Evolutionary conservation across 2,329 filamentous ascomycete genomes (phyloP).

Genomic region (Thelonectria rubi): DNA sequence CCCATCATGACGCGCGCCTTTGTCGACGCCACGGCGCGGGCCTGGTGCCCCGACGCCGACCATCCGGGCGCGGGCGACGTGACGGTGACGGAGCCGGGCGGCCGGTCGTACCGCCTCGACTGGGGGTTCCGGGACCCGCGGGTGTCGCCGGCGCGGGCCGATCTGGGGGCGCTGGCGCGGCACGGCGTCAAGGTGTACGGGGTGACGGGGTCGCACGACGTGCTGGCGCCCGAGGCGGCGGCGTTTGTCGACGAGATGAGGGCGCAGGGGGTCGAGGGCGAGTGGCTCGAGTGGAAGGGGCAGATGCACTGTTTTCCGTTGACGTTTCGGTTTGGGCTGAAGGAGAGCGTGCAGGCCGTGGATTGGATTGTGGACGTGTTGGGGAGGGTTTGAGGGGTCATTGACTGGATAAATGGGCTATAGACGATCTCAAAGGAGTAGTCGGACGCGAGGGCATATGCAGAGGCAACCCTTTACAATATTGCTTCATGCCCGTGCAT

Average conservation of each 20-base stretch:
- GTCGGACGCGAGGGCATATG: neutral
- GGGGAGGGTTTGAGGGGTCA: neutral
- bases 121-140: conserved; percentile 50
- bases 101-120: neutral
- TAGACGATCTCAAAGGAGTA: neutral
- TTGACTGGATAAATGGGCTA: neutral
- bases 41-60: conserved; percentile 36
- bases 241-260: conserved; percentile 57
- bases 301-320: conserved; percentile 70
- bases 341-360: conserved; percentile 50
- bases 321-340: conserved; percentile 57
- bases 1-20: conserved; percentile 35
- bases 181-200: conserved; percentile 59
- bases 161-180: conserved; percentile 45
- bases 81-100: rapidly evolving
- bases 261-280: conserved; percentile 54
- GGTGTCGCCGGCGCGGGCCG: conserved; percentile 58
- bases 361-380: conserved; percentile 29
- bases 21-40: conserved; percentile 37
- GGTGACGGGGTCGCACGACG: conserved; percentile 60
- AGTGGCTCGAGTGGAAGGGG: conserved; percentile 67
- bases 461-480: too few relatives aligned
- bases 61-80: neutral
- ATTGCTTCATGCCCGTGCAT: too few relatives aligned
- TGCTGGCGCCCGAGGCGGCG: conserved; percentile 61